phyloP scores from a whole-genome alignment of 106 monocot genomes.

The Amphibolis antarctica region DNA sequence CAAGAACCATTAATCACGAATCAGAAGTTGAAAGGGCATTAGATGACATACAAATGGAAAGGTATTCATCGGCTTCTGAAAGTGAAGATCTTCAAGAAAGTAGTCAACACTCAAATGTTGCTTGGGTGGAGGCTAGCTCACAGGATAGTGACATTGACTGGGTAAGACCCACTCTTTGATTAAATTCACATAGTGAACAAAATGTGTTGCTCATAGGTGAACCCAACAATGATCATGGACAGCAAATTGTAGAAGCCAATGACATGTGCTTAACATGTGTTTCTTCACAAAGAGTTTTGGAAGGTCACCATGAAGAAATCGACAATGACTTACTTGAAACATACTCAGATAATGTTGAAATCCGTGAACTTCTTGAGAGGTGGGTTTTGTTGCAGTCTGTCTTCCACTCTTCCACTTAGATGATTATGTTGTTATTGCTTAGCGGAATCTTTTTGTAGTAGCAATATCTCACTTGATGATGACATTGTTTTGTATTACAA shows the following conservation, averaged over 20 bases:
- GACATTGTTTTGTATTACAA: too few species aligned
- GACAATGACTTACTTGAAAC: conserved; percentile 10
- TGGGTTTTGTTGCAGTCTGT: background rate
- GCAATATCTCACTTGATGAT: too few species aligned
- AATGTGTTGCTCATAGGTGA: background rate
- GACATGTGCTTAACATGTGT: background rate
- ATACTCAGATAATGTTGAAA: conserved; percentile 13
- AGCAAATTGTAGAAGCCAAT: background rate
- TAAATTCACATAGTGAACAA: background rate
- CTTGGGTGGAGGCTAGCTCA: conserved; percentile 8
- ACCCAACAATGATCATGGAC: background rate
- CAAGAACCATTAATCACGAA: background rate
- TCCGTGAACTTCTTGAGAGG: conserved; percentile 13
- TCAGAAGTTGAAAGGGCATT: background rate
- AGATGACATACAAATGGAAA: conserved; percentile 1
- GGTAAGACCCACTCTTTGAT: background rate
- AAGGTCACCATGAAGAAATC: background rate
- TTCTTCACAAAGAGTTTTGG: background rate
- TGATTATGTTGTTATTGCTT: too few species aligned
- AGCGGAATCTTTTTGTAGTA: too few species aligned
- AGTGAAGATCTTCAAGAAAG: conserved; percentile 10
- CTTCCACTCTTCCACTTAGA: too few species aligned
- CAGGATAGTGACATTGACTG: background rate
- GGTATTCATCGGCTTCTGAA: conserved; percentile 7
- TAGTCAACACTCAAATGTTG: conserved; percentile 1